These are phyloP conservation scores for Kockovaella imperatae DNA, from an alignment of 768 basidiomycete genomes.

Conservation along the genomic window DNA sequence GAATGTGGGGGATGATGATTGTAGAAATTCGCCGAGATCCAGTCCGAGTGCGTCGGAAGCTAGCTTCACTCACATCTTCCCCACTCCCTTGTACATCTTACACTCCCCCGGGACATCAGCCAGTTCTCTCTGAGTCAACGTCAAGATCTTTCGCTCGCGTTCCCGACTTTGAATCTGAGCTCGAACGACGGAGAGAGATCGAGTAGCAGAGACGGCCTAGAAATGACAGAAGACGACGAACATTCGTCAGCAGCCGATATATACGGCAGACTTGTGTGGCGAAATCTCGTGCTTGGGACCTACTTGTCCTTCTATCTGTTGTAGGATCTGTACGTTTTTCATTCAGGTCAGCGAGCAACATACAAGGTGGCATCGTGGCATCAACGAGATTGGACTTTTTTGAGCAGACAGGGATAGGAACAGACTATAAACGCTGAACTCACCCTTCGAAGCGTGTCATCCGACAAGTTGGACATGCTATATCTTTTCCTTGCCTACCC, in stretches of 20 bases:
- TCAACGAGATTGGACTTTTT: too few species aligned
- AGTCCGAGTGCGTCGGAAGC: background rate
- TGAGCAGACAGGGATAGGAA: too few species aligned
- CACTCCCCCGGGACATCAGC: conserved; percentile 55
- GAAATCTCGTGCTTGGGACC: background rate
- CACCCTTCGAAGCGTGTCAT: conserved; percentile 78
- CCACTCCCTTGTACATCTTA: conserved; percentile 86
- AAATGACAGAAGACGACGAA: too few species aligned
- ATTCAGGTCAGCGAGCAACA: background rate
- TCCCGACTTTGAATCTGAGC: conserved; percentile 77
- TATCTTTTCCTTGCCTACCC: background rate
- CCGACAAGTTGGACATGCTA: conserved; percentile 56
- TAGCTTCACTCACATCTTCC: conserved; percentile 67
- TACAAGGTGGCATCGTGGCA: too few species aligned
- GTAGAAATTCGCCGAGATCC: background rate
- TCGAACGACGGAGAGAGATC: conserved; percentile 61
- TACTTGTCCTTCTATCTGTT: conserved; percentile 83
- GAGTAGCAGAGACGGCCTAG: conserved; percentile 68
- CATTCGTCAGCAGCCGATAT: too few species aligned
- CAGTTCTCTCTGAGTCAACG: conserved; percentile 81
- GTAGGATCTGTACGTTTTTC: conserved; percentile 58
- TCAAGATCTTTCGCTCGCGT: conserved; percentile 77
- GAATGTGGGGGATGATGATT: background rate
- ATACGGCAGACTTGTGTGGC: background rate
- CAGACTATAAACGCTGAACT: conserved; percentile 2